Evolutionary conservation across 306 rosid species (phyloP).

Genomic region (Dicorynia guianensis): DNA sequence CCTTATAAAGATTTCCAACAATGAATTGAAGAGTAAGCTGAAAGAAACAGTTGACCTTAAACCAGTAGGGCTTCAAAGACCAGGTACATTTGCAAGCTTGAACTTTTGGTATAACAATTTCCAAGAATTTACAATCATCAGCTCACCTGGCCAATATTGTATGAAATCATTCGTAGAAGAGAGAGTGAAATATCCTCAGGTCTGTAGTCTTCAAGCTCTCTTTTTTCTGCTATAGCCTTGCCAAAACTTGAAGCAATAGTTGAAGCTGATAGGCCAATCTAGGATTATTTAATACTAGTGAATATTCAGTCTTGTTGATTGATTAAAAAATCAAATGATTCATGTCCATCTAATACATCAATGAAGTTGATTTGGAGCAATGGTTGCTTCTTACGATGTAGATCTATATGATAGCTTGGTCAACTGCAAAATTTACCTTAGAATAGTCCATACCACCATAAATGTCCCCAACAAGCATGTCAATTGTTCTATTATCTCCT

Average conservation of each 20-base stretch:
- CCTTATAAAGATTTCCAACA: background rate
- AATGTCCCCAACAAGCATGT: constrained; percentile 97
- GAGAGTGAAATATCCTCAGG: constrained; percentile 93
- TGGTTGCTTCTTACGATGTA: constrained; percentile 2
- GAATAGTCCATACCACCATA: constrained; percentile 90
- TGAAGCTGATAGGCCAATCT: constrained; percentile 89
- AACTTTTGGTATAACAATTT: background rate
- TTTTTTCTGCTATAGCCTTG: constrained; percentile 74
- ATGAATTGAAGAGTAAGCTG: constrained; percentile 13
- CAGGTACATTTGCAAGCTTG: background rate
- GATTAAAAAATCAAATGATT: constrained; percentile 25
- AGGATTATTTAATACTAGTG: constrained; percentile 31
- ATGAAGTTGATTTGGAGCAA: constrained; percentile 21
- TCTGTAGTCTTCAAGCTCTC: constrained; percentile 79
- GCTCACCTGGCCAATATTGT: constrained; percentile 89
- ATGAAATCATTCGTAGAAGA: constrained; percentile 88
- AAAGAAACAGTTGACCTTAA: constrained; percentile 26
- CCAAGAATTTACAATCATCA: constrained; percentile 15
- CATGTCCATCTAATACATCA: constrained; percentile 10
- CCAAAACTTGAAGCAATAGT: constrained; percentile 96
- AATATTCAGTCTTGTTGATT: constrained; percentile 30
- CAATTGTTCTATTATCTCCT: constrained; percentile 81
- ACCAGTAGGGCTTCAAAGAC: background rate
- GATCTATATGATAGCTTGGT: constrained; percentile 15
- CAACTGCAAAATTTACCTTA: constrained; percentile 57